Conservation (phyloP, 768 basidiomycete genomes). For the Tricholoma furcatifolium region DNA sequence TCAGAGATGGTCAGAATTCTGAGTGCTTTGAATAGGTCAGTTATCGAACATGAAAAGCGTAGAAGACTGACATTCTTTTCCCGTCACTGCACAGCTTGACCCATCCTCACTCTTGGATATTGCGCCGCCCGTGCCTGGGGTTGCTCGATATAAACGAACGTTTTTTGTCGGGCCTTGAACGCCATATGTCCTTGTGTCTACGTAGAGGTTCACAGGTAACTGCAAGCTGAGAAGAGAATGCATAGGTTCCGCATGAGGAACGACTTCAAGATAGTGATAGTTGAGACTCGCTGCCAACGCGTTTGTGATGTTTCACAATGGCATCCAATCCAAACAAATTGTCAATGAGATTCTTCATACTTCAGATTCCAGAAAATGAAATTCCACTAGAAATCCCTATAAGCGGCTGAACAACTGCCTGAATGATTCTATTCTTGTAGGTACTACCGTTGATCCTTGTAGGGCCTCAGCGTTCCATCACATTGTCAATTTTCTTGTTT, state of each 20-base stretch:
- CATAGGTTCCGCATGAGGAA: background rate
- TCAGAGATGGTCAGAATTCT: conserved; percentile 59
- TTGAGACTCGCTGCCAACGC: too few species aligned
- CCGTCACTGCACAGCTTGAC: conserved; percentile 65
- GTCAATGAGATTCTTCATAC: too few species aligned
- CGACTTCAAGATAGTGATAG: too few species aligned
- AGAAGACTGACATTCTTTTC: conserved; percentile 62
- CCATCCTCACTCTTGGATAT: conserved; percentile 72
- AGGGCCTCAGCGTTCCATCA: too few species aligned
- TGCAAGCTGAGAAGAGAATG: conserved; percentile 3
- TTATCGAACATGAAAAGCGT: background rate
- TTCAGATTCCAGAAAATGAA: too few species aligned
- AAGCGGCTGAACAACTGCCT: too few species aligned
- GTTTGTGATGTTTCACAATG: too few species aligned
- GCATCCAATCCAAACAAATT: too few species aligned
- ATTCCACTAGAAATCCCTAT: too few species aligned
- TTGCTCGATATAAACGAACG: conserved; percentile 60
- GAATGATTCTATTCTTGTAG: too few species aligned
- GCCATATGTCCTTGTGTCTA: conserved; percentile 41
- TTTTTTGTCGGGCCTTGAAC: conserved; percentile 44
- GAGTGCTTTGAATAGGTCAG: conserved; percentile 41
- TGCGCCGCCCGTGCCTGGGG: conserved; percentile 60
- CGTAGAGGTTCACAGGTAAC: conserved; percentile 21
- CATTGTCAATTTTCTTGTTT: too few species aligned
- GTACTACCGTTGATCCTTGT: too few species aligned